These are phyloP conservation scores for Lactifluus echinatus DNA, from an alignment of 768 basidiomycete species.

Conservation along the genomic window DNA sequence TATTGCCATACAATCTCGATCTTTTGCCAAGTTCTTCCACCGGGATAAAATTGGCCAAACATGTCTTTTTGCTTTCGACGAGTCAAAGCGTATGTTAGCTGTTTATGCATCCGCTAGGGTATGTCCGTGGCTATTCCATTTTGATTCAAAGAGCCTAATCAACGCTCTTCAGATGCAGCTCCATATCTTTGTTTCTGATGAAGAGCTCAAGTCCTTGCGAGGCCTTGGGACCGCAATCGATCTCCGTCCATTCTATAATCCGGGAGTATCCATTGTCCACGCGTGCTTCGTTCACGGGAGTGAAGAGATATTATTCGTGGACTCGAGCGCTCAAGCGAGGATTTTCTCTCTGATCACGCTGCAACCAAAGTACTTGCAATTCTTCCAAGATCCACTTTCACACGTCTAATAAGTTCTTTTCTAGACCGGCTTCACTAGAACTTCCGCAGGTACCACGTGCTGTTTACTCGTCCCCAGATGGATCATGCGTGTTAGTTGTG, in stretches of 20 bases:
- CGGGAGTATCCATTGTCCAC: conserved; percentile 25
- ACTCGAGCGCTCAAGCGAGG: conserved; percentile 35
- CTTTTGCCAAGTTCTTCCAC: conserved; percentile 25
- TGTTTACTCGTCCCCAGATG: conserved; percentile 44
- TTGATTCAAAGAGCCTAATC: background rate
- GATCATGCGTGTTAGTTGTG: conserved; percentile 40
- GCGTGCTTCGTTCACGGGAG: conserved; percentile 41
- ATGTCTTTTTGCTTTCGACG: conserved; percentile 43
- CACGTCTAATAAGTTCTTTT: background rate
- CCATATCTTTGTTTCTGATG: conserved; percentile 29
- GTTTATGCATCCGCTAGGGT: conserved; percentile 39
- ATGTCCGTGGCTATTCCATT: background rate
- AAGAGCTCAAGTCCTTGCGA: conserved; percentile 31
- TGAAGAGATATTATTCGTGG: conserved; percentile 47
- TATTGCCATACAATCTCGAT: background rate
- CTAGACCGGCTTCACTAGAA: conserved; percentile 39
- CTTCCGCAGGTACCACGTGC: conserved; percentile 29
- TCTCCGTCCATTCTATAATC: conserved; percentile 37
- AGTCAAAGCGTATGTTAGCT: conserved; percentile 41
- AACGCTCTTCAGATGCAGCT: conserved; percentile 26
- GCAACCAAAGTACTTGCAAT: conserved; percentile 35
- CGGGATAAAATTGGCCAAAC: conserved; percentile 41
- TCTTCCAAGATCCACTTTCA: too few relatives aligned
- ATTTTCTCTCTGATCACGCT: conserved; percentile 47
- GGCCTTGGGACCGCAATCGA: conserved; percentile 36